phyloP scores from a whole-genome alignment of 169 alveolate species.

The Haemoproteus tartakovskyi region DNA sequence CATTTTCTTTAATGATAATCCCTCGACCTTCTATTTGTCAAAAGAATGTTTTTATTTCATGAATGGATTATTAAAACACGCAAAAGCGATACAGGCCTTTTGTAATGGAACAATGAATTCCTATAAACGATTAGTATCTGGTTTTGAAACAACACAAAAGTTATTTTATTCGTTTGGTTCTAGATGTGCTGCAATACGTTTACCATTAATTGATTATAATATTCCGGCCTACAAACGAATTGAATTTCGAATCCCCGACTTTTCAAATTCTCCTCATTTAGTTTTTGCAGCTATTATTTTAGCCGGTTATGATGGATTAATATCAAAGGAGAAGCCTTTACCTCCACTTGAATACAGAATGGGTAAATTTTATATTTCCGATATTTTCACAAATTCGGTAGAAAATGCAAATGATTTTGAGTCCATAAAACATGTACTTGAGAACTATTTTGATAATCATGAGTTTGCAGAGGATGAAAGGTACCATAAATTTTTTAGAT shows the following conservation, averaged over 20 bases:
- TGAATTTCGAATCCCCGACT: constrained; percentile 82
- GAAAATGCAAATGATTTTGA: constrained; percentile 3
- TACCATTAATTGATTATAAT: constrained; percentile 66
- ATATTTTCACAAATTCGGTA: constrained; percentile 20
- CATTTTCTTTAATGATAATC: constrained; percentile 73
- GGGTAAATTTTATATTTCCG: constrained; percentile 19
- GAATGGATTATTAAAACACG: constrained; percentile 79
- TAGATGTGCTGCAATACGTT: constrained; percentile 81
- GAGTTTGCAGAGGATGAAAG: constrained; percentile 5
- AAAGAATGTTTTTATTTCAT: constrained; percentile 72
- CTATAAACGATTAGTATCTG: constrained; percentile 79
- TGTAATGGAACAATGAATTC: constrained; percentile 79
- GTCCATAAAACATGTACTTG: constrained; percentile 20
- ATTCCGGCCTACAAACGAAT: constrained; percentile 71
- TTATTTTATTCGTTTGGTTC: constrained; percentile 79
- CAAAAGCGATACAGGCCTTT: constrained; percentile 79
- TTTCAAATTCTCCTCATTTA: constrained; percentile 76
- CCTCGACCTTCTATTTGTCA: constrained; percentile 71
- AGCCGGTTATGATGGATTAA: constrained; percentile 84
- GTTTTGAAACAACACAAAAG: constrained; percentile 78
- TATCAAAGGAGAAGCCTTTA: constrained; percentile 48
- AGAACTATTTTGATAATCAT: constrained; percentile 7
- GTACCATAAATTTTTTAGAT: constrained; percentile 20
- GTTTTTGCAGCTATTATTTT: constrained; percentile 78
- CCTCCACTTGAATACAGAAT: constrained; percentile 43